Conservation (phyloP, 2,329 filamentous ascomycete genomes). For the Rhynchosporium agropyri region DNA sequence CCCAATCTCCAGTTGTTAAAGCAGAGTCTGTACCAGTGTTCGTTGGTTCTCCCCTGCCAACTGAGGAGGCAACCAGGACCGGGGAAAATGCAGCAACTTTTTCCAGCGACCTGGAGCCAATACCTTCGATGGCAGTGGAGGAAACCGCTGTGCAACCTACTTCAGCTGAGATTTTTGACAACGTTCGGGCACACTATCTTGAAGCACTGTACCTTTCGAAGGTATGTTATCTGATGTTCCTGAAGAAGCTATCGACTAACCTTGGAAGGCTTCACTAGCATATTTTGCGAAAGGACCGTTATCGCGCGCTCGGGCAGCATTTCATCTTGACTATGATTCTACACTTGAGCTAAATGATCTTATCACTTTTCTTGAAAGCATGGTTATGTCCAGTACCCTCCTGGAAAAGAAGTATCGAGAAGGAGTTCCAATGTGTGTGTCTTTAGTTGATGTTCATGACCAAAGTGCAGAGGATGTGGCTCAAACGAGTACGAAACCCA, state of each 20-base stretch:
- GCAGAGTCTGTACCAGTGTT: constrained; percentile 16
- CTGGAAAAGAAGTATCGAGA: constrained; percentile 83
- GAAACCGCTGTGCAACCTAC: constrained; percentile 38
- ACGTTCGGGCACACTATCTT: constrained; percentile 60
- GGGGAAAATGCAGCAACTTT: neutral
- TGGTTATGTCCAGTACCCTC: constrained; percentile 66
- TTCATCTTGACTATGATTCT: constrained; percentile 63
- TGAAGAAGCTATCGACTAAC: constrained; percentile 47
- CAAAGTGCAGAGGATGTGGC: constrained; percentile 52
- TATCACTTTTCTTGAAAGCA: constrained; percentile 67
- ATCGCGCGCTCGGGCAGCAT: constrained; percentile 72
- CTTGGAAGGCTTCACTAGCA: constrained; percentile 69
- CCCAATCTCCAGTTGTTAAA: constrained; percentile 9
- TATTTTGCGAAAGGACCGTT: constrained; percentile 85
- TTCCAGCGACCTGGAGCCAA: neutral
- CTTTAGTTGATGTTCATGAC: constrained; percentile 55
- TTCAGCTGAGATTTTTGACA: constrained; percentile 58
- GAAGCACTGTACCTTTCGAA: constrained; percentile 65
- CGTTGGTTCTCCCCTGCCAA: constrained; percentile 18
- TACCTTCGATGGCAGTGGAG: neutral
- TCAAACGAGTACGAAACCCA: constrained; percentile 47
- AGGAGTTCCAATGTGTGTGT: constrained; percentile 64
- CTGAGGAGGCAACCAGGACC: neutral
- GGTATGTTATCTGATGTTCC: constrained; percentile 46
- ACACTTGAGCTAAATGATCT: constrained; percentile 64